Evolutionary conservation across 202 grass and related monocot genomes (phyloP).

Genomic region (Elaeis oleifera): DNA sequence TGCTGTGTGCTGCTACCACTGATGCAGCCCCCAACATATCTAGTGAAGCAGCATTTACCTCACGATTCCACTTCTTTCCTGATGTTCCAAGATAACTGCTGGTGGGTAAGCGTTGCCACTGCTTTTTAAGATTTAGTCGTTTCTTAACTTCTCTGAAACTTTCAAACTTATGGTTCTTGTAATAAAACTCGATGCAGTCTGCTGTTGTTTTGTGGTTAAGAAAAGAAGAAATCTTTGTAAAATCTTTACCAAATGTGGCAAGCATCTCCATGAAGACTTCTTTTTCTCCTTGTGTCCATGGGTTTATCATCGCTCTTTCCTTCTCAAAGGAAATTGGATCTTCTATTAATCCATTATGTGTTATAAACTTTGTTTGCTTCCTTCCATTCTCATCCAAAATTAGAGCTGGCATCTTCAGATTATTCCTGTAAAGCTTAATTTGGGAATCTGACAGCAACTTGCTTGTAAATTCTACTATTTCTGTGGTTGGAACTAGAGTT

Average conservation of each 20-base stretch:
- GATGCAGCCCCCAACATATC: slow-evolving; percentile 61
- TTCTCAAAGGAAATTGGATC: slow-evolving; percentile 67
- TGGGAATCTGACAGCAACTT: slow-evolving; percentile 62
- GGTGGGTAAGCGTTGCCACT: slow-evolving; percentile 33
- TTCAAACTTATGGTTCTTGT: slow-evolving; percentile 96
- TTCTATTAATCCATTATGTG: slow-evolving; percentile 63
- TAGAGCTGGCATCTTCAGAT: slow-evolving; percentile 84
- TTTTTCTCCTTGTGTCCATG: slow-evolving; percentile 77
- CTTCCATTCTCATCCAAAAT: slow-evolving; percentile 72
- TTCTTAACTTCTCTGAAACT: slow-evolving; percentile 90
- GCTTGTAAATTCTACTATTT: slow-evolving; percentile 59
- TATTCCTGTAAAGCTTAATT: slow-evolving; percentile 55
- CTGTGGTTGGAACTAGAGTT: slow-evolving; percentile 40
- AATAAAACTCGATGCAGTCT: slow-evolving; percentile 96
- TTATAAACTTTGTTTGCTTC: slow-evolving; percentile 37
- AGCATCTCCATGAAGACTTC: slow-evolving; percentile 89
- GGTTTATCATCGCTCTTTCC: slow-evolving; percentile 64
- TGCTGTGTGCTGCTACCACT: slow-evolving; percentile 42
- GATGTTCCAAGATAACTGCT: slow-evolving; percentile 69
- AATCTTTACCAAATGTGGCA: slow-evolving; percentile 84
- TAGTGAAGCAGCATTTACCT: slow-evolving; percentile 50
- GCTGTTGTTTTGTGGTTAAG: slow-evolving; percentile 87
- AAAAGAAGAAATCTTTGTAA: slow-evolving; percentile 75
- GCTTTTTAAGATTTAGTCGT: slow-evolving; percentile 55
- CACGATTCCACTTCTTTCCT: slow-evolving; percentile 64